Evolutionary conservation across 1,139 yeast species (phyloP), one percentile per base, ranked within the genome.

Genomic region (Yamadazyma sp.): DNA sequence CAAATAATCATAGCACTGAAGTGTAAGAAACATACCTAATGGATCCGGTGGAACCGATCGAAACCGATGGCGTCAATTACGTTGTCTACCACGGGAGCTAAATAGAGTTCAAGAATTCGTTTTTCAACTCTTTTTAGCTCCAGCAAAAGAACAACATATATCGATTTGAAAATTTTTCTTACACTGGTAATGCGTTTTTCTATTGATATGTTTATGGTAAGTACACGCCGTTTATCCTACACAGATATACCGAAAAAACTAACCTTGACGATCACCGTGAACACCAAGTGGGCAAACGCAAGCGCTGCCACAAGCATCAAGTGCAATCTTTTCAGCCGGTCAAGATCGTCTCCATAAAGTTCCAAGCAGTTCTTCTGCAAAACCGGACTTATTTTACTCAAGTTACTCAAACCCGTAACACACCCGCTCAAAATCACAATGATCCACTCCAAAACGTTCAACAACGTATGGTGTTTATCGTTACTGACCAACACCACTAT

Each of bases 1-100:
- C 83, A 78, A 78, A 76, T 80, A 80, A 80, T 80, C 87, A 78
- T 70, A 45, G 85, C 82, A 58, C 56, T 6, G 15, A 15, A 11
- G 6, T 16, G n/a, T 5, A 16, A 23, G 4, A 3, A 26, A 39
- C 34, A 33, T 40, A 34, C 41, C 32, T 32, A n/a, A n/a, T n/a
- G n/a, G n/a, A n/a, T n/a, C n/a, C n/a, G n/a, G n/a, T n/a, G n/a
- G n/a, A n/a, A n/a, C n/a, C n/a, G n/a, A n/a, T n/a, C n/a, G n/a
- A n/a, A n/a, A n/a, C n/a, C n/a, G n/a, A n/a, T n/a, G n/a, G n/a
- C n/a, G n/a, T n/a, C n/a, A n/a, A n/a, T n/a, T n/a, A n/a, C n/a
- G n/a, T n/a, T n/a, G n/a, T n/a, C n/a, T n/a, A n/a, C 26, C n/a
- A 23, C 26, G 4, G 26, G 26, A 23, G 26, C n/a, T 23, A 23